Conservation (phyloP, 306 rosid species). For the Cicer yamashitae region DNA sequence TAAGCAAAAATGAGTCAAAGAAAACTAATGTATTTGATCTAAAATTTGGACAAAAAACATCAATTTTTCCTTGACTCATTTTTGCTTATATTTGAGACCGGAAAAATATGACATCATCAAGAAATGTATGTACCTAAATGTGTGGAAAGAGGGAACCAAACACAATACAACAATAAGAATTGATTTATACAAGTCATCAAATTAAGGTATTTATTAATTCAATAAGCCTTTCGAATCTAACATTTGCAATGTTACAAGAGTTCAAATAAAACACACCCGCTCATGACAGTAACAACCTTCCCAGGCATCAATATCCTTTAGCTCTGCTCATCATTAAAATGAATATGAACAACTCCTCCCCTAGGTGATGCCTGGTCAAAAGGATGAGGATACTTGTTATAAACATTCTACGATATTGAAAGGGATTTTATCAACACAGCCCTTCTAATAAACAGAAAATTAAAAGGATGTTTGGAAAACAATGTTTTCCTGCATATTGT, state of each 20-base stretch:
- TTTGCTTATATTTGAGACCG: too few relatives aligned
- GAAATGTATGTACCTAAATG: not conserved
- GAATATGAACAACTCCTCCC: too few relatives aligned
- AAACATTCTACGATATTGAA: too few relatives aligned
- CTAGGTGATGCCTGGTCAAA: not conserved
- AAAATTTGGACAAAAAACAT: too few relatives aligned
- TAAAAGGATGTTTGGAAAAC: not conserved
- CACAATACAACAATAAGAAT: not conserved
- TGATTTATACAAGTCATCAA: not conserved
- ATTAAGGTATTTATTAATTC: not conserved
- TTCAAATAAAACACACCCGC: not conserved
- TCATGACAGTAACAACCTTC: not conserved
- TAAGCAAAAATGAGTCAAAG: too few relatives aligned
- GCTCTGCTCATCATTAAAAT: not conserved
- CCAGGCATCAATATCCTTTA: not conserved
- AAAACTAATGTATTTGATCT: too few relatives aligned
- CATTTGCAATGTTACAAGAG: not conserved
- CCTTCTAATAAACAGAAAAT: too few relatives aligned
- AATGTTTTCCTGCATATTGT: not conserved
- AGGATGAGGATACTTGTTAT: not conserved
- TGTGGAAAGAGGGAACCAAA: not conserved
- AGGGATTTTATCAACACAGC: too few relatives aligned
- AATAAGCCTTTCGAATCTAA: not conserved
- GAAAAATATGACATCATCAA: not conserved
- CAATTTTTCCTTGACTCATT: too few relatives aligned